Evolutionary conservation across 371 early-diverging fungal species (phyloP).

Genomic region (Mortierella sp.): DNA sequence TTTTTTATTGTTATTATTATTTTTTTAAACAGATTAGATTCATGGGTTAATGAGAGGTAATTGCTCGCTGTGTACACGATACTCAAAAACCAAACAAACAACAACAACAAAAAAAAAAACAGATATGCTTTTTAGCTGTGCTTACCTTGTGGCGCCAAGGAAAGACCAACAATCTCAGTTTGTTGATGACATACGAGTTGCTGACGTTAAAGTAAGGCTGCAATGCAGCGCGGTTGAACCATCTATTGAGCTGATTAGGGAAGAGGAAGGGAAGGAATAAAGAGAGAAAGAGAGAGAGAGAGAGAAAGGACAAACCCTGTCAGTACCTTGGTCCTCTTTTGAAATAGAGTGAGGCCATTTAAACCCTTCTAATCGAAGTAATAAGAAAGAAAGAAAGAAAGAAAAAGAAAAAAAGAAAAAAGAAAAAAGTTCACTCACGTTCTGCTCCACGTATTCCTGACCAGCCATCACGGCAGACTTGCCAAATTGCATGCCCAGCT

Average conservation of each 20-base stretch:
- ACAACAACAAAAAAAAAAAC: not conserved
- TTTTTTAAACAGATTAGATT: not conserved
- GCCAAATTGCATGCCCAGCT: constrained; percentile 97
- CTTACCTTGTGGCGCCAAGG: constrained; percentile 93
- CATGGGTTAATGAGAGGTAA: constrained; percentile 8
- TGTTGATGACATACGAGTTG: constrained; percentile 92
- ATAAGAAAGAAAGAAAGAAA: not conserved
- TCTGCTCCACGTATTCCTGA: constrained; percentile 91
- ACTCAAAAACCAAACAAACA: too few relatives aligned
- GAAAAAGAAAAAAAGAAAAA: not conserved
- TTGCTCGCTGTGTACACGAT: too few relatives aligned
- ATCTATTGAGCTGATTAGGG: constrained; percentile 77
- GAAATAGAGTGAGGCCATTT: too few relatives aligned
- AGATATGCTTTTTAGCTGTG: constrained; percentile 25
- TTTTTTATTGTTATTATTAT: too few relatives aligned
- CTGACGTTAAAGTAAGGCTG: constrained; percentile 97
- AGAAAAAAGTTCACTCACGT: constrained; percentile 68
- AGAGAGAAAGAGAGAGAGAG: not conserved
- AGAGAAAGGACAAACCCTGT: not conserved
- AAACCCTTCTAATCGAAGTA: not conserved
- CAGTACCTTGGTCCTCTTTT: too few relatives aligned
- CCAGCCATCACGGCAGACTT: constrained; percentile 91
- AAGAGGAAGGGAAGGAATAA: constrained; percentile 6
- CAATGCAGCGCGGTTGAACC: constrained; percentile 85
- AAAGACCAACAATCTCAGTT: constrained; percentile 90